phyloP scores from a whole-genome alignment of 2,329 filamentous ascomycete species.

The Macrophomina pseudophaseolina region DNA sequence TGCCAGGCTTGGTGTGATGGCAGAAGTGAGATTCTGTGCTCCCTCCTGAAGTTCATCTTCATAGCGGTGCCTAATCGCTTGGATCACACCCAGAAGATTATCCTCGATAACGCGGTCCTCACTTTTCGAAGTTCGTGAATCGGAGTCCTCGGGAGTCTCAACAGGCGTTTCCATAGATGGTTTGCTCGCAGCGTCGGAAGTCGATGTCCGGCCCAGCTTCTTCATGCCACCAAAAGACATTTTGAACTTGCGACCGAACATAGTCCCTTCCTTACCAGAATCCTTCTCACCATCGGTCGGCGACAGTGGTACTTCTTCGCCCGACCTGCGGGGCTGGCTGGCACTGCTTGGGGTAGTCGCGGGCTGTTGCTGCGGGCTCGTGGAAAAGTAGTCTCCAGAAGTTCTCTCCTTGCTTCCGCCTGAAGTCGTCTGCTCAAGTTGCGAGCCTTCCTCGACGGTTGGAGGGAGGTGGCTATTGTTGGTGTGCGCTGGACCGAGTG shows the following conservation, averaged over 20 bases:
- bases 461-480: conserved; percentile 41
- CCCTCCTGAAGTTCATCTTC: conserved; percentile 67
- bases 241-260: conserved; percentile 85
- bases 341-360: conserved; percentile 33
- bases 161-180: conserved; percentile 41
- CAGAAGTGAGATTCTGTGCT: conserved; percentile 60
- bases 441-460: conserved; percentile 49
- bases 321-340: conserved; percentile 30
- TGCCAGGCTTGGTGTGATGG: conserved; percentile 70
- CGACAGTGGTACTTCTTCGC: conserved; percentile 39
- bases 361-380: conserved; percentile 57
- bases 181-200: conserved; percentile 55
- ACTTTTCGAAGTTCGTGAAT: conserved; percentile 60
- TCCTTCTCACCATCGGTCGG: conserved; percentile 48
- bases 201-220: conserved; percentile 73
- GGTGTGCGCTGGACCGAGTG: conserved; percentile 38
- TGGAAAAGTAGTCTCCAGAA: conserved; percentile 82
- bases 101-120: conserved; percentile 78
- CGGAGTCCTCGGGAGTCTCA: conserved; percentile 71
- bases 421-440: conserved; percentile 61
- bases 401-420: conserved; percentile 60
- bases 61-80: conserved; percentile 75
- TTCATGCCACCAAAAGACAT: conserved; percentile 76
- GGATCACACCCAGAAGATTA: conserved; percentile 73
- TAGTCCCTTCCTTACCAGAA: conserved; percentile 60